These are phyloP conservation scores for Kwoniella shandongensis DNA, from an alignment of 768 basidiomycete genomes.

Conservation along the genomic window DNA sequence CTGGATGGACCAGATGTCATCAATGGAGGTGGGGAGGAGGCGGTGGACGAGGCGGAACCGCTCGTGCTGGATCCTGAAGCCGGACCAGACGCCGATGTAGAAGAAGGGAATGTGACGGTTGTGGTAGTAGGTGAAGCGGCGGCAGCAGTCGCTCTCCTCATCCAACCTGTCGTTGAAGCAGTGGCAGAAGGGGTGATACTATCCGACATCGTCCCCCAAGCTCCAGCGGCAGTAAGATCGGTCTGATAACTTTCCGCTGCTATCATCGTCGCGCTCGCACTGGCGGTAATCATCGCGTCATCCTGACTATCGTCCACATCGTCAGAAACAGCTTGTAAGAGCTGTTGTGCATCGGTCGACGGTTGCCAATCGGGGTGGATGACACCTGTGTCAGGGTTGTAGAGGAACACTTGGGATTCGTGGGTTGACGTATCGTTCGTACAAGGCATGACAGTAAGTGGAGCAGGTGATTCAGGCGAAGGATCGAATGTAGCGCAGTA, in stretches of 20 bases:
- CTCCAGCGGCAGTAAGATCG: not conserved
- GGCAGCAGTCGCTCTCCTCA: slow-evolving; percentile 19
- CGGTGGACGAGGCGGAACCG: slow-evolving; percentile 23
- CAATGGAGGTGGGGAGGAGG: slow-evolving; percentile 44
- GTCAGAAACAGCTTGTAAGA: slow-evolving; percentile 30
- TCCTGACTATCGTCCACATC: slow-evolving; percentile 15
- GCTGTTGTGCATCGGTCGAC: slow-evolving; percentile 22
- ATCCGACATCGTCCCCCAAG: not conserved
- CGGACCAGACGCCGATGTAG: slow-evolving; percentile 56
- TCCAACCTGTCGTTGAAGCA: not conserved
- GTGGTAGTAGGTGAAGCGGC: not conserved
- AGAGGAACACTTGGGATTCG: slow-evolving; percentile 65
- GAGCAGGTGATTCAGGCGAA: slow-evolving; percentile 58
- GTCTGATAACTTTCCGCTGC: slow-evolving; percentile 1
- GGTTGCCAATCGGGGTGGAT: slow-evolving; percentile 62
- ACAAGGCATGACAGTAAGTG: slow-evolving; percentile 61
- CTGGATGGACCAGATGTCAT: slow-evolving; percentile 15
- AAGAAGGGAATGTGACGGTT: slow-evolving; percentile 28
- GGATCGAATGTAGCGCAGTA: slow-evolving; percentile 68
- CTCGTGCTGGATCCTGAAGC: slow-evolving; percentile 27
- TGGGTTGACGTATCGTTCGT: slow-evolving; percentile 43
- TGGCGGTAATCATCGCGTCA: slow-evolving; percentile 57
- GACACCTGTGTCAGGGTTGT: slow-evolving; percentile 57
- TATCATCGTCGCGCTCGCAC: slow-evolving; percentile 38
- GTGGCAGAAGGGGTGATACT: slow-evolving; percentile 3